Base-by-base conservation (phyloP, 345 rosid genomes). In the Cardamine chenopodiifolia region DNA sequence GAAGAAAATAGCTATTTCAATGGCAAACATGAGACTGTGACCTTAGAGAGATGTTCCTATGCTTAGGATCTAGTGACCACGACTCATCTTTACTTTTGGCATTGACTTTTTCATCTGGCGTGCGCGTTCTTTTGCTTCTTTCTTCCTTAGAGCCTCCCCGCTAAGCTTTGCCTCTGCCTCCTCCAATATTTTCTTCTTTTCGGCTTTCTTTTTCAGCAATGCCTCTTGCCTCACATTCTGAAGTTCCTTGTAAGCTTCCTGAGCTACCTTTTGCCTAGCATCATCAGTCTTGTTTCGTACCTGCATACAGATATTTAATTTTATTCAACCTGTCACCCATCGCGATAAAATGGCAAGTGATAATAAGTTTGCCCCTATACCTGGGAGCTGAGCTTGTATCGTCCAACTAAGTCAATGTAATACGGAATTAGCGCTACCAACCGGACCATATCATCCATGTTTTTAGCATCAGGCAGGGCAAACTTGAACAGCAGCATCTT, bases 171-270 rank as follows among this genome's bases (percentile, higher is more conserved):
- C 92, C 79, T 92, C 97, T 0, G 97, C 86, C 71, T 92, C 99
- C 78, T 95, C 98, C 65, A 83, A 15, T 82, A 86, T 70, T 81
- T 86, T 89, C 83, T 79, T 92, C 88, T 73, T 88, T 54, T 90
- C 99, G 0, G 90, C 88, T 78, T 92, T 92, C 90, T 89, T 92
- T 79, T 69, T 89, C 86, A 86, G 92, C 74, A 92, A 62, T 58
- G 97, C 98, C 79, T 95, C 99, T 81, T 95, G 99, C 73, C 99
- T 92, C 7, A 85, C 96, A 69, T 77, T 85, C 57, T 90, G 87
- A 75, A 90, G 96, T 82, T 95, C 97, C 79, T 86, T 95, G 85
- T 87, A 81, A 11, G 88, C 94, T 82, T 95, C 98, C 76, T 90
- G 94, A 8, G 93, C 94, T n/a, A 89, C 96, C 81, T 90, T 95